Percentiles rank a stretch among this genome's conserved stretches.
phyloP scores from a whole-genome alignment of 2,329 filamentous ascomycete genomes.

The Pseudocercospora pini-densiflorae region DNA sequence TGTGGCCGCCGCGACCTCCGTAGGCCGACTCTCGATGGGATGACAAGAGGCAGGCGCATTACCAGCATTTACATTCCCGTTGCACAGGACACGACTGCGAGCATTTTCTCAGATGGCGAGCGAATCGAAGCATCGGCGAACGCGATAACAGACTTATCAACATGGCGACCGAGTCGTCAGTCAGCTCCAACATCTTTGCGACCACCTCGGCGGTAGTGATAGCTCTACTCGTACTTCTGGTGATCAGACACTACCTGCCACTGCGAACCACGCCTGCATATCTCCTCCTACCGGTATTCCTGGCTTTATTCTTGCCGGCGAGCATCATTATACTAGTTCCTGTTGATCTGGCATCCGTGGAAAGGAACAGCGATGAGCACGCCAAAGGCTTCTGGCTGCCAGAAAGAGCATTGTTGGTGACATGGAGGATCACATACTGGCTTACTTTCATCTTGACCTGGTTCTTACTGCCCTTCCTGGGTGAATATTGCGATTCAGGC shows the following conservation, averaged over 20 bases:
- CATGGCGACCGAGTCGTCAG: slow-evolving; percentile 59
- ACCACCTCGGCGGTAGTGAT: slow-evolving; percentile 73
- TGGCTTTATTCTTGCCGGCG: slow-evolving; percentile 90
- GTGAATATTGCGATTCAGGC: slow-evolving; percentile 92
- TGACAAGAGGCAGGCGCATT: neutral
- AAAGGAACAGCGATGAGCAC: slow-evolving; percentile 44
- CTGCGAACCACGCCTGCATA: slow-evolving; percentile 89
- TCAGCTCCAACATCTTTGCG: slow-evolving; percentile 81
- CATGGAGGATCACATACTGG: slow-evolving; percentile 97
- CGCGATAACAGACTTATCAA: slow-evolving; percentile 9
- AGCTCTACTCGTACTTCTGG: slow-evolving; percentile 76
- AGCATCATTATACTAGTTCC: slow-evolving; percentile 91
- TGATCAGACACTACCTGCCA: slow-evolving; percentile 88
- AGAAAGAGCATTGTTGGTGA: slow-evolving; percentile 75
- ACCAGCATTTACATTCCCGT: neutral
- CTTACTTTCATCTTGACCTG: slow-evolving; percentile 93
- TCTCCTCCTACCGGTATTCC: slow-evolving; percentile 88
- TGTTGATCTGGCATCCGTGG: slow-evolving; percentile 89
- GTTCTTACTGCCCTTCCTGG: slow-evolving; percentile 92
- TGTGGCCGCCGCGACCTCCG: neutral
- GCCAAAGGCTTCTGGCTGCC: slow-evolving; percentile 87
- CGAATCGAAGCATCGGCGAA: neutral
- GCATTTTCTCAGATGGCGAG: too few relatives aligned
- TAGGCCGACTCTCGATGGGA: neutral
- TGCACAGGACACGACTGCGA: too few relatives aligned